Base-by-base conservation (phyloP, 768 basidiomycete genomes). In the Pisolithus orientalis region DNA sequence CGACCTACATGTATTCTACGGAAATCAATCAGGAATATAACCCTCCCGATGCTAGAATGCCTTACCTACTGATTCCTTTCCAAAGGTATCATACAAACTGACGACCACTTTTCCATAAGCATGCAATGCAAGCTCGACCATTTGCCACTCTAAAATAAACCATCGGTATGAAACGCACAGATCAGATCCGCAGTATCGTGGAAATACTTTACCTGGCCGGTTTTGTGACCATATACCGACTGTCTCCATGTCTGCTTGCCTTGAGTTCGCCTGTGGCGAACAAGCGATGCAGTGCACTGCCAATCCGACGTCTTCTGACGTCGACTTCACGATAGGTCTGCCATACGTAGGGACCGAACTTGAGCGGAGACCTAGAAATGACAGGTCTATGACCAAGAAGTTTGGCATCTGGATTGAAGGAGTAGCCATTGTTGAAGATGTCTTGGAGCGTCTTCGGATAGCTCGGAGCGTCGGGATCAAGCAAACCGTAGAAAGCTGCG, bases 11-110 rank as follows among this genome's bases (percentile, higher is more conserved):
- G 66, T 83, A 89, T 71, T 86, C 88, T 91, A 61, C 10, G 28
- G 45, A 8, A 37, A 47, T 37, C 8, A 7, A 44, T n/a, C 45
- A 45, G 45, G 52, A 45, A 40, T 21, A 47, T 52, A 44, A 39
- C 31, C 13, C 21, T 31, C 51, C 5, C 17, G 54, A 27, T n/a
- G 6, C 40, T 16, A 37, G 25, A 9, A 37, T 6, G 31, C 65
- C 87, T 67, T 59, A 90, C 90, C 90, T 53, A 94, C 90, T 47
- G 90, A 85, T 62, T 93, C 88, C 57, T 83, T 84, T 11, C 96
- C 96, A 40, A 98, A 74, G 0, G 94, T 97, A 63, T 98, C 94
- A 70, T 99, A 99, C 55, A 99, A 73, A 62, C 85, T 86, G 56
- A 96, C 92, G 6, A 84, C 80, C 34, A 95, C 86, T 65, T 90